Conservation (phyloP, 176 grass and related monocot genomes). For the Carex myosuroides region DNA sequence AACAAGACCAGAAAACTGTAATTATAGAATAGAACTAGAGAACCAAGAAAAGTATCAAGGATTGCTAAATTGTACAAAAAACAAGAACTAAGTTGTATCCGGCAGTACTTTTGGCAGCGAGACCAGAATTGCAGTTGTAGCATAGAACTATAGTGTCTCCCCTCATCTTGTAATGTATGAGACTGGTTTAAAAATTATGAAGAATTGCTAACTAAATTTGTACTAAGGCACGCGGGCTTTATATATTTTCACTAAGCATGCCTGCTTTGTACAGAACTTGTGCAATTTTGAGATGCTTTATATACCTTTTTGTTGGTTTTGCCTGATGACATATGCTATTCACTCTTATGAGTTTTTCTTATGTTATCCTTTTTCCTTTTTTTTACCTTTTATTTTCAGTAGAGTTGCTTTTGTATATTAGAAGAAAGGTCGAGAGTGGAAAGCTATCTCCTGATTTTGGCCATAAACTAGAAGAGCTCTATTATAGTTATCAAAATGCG, state of each 20-base stretch:
- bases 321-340: background rate
- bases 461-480: conserved; percentile 57
- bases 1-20: background rate
- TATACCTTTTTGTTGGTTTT: background rate
- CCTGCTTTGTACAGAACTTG: background rate
- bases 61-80: background rate
- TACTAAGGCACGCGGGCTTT: background rate
- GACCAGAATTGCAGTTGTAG: background rate
- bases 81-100: background rate
- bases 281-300: background rate
- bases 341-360: background rate
- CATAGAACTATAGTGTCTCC: background rate
- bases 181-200: background rate
- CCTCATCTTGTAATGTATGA: background rate
- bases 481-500: conserved; percentile 65
- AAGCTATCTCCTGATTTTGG: conserved; percentile 63
- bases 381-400: background rate
- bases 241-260: background rate
- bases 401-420: conserved; percentile 70
- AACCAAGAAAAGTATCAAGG: background rate
- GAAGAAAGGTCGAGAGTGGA: conserved; percentile 52
- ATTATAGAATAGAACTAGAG: background rate
- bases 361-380: background rate
- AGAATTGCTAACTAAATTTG: background rate
- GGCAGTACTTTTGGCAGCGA: background rate